Evolutionary conservation across 257 asterid species (phyloP).

Genomic region (Verbascum thapsus): DNA sequence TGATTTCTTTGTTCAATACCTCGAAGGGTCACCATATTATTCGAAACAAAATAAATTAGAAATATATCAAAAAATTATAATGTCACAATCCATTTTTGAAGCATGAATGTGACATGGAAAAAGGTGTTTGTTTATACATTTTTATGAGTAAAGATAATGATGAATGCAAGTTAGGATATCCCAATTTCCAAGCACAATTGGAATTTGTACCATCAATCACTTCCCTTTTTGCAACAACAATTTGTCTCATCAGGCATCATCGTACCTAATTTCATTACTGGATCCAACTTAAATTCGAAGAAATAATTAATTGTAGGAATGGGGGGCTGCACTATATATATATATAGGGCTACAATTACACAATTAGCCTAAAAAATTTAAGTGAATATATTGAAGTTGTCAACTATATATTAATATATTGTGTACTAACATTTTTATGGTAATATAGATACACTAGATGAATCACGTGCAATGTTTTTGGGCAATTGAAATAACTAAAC

Average conservation of each 20-base stretch:
- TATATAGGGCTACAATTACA: too few relatives aligned
- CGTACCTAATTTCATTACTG: conserved; percentile 39
- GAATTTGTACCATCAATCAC: conserved; percentile 5
- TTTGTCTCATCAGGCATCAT: conserved; percentile 8
- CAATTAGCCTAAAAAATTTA: not conserved
- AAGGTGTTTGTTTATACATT: conserved; percentile 11
- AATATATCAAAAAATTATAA: not conserved
- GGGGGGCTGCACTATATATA: too few relatives aligned
- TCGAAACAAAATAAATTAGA: not conserved
- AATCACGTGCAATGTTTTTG: too few relatives aligned
- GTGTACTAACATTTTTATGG: too few relatives aligned
- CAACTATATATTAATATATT: not conserved
- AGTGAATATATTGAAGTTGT: not conserved
- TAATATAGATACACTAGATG: too few relatives aligned
- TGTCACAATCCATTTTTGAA: conserved; percentile 37
- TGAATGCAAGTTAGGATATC: conserved; percentile 35
- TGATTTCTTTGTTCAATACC: not conserved
- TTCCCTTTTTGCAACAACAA: not conserved
- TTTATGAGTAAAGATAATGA: conserved; percentile 26
- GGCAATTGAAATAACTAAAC: too few relatives aligned
- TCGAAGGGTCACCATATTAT: conserved; percentile 9
- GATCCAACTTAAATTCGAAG: conserved; percentile 31
- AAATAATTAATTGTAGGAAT: not conserved
- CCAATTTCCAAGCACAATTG: not conserved
- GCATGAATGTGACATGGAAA: conserved; percentile 33